These are phyloP conservation scores for Plasmodium vivax DNA, from an alignment of 169 alveolate species.

Conservation along the genomic window DNA sequence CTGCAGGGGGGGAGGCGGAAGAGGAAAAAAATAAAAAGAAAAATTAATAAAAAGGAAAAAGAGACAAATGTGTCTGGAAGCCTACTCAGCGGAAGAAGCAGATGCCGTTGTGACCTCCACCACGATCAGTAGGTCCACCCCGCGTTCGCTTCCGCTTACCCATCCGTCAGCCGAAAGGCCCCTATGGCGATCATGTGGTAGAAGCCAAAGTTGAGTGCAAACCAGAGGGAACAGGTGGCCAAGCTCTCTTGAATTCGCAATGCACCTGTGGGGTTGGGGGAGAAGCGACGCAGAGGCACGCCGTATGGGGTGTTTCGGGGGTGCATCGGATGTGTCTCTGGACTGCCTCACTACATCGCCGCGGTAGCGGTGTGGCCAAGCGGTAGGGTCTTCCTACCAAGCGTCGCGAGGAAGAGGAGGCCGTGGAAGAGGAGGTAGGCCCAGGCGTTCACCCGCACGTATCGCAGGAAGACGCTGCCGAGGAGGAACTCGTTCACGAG, in stretches of 20 bases:
- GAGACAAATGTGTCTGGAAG: neutral
- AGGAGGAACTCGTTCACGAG: slow-evolving; percentile 31
- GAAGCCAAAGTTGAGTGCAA: slow-evolving; percentile 1
- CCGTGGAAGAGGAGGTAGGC: neutral
- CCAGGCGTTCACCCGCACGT: neutral
- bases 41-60: neutral
- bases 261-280: neutral
- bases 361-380: neutral
- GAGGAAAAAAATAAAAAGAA: neutral
- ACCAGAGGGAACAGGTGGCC: slow-evolving; percentile 9
- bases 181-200: slow-evolving; percentile 6
- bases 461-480: slow-evolving; percentile 18
- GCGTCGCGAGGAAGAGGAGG: neutral
- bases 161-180: slow-evolving; percentile 17
- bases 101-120: neutral
- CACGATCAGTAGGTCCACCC: neutral
- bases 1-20: neutral
- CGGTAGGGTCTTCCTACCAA: neutral
- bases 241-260: slow-evolving; percentile 13
- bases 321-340: neutral
- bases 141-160: neutral
- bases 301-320: neutral
- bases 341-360: neutral
- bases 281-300: neutral
- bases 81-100: neutral